Evolutionary conservation across 805 yeast species (phyloP), one percentile per base, ranked within the genome.

Genomic region (Candida chilensis): DNA sequence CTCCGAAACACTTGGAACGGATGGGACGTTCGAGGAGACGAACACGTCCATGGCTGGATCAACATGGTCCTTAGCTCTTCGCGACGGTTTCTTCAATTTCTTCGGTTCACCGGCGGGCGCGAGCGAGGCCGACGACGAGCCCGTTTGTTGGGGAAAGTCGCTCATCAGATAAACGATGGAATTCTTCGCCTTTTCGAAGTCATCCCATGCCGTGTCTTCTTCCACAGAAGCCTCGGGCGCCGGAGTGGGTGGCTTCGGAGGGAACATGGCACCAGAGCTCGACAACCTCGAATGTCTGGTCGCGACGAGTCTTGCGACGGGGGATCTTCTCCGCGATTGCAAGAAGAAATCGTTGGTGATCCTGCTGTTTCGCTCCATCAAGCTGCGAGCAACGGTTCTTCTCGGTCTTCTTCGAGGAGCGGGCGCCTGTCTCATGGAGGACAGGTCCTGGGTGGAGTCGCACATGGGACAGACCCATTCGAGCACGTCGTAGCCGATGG

Each of bases 401-500:
- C 24, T 19, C 14, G 13, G 19, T 21, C 20, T 16, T 38, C 36
- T 19, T 30, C 37, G 17, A 31, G n/a, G 6, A 22, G 13, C 25
- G 6, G 8, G 7, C 6, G 7, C 13, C 6, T 12, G 6, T 22
- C 25, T 22, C 6, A 15, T n/a, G 12, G 14, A n/a, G 6, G 25
- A 7, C 45, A 34, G 30, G 24, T 52, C 63, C 42, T 67, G 73
- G 19, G 48, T 52, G 32, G 47, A 44, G 33, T 64, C 72, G 40
- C 77, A 70, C 36, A 66, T 55, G n/a, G 75, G 75, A 41, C 77
- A 70, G 34, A 47, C 48, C 75, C 74, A 68, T 11, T 36, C 47
- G 4, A 32, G 42, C 4, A 26, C 27, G 24, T 34, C 40, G 1
- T 37, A 27, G 1, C 26, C 31, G 21, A 53, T 24, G 3, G 67